Conservation (phyloP, 371 early-diverging fungal genomes). For the Syncephalis fuscata region DNA sequence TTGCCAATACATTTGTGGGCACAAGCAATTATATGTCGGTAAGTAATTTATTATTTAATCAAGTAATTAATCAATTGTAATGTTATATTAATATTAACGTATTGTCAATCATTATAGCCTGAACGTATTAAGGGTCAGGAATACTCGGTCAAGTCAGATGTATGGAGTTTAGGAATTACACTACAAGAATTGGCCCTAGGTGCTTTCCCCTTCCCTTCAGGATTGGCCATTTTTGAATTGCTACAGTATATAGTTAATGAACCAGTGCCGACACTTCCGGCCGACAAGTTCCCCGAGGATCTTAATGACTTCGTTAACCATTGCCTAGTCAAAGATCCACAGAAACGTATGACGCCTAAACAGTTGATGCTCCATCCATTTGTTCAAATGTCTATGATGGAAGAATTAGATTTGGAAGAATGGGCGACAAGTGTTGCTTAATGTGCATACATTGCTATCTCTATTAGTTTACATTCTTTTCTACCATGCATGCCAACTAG, state of each 20-base stretch:
- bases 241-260: conserved; percentile 81
- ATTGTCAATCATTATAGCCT: conserved; percentile 34
- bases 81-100: too few relatives aligned
- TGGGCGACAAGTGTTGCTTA: too few relatives aligned
- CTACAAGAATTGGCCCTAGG: conserved; percentile 84
- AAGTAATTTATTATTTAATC: too few relatives aligned
- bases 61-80: too few relatives aligned
- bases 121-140: conserved; percentile 87
- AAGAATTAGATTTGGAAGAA: too few relatives aligned
- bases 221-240: conserved; percentile 69
- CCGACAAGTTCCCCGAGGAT: conserved; percentile 39
- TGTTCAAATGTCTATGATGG: conserved; percentile 14
- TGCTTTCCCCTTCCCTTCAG: conserved; percentile 77
- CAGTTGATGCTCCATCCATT: conserved; percentile 38
- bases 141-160: conserved; percentile 86
- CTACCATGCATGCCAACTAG: too few relatives aligned
- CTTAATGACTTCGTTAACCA: conserved; percentile 56
- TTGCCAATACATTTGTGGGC: not conserved
- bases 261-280: conserved; percentile 66
- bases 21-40: conserved; percentile 7
- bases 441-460: too few relatives aligned
- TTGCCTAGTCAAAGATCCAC: conserved; percentile 65
- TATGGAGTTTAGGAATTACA: conserved; percentile 90
- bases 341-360: conserved; percentile 48
- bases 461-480: too few relatives aligned